phyloP scores from a whole-genome alignment of 306 rosid genomes.

The Cicer pinnatifidum region DNA sequence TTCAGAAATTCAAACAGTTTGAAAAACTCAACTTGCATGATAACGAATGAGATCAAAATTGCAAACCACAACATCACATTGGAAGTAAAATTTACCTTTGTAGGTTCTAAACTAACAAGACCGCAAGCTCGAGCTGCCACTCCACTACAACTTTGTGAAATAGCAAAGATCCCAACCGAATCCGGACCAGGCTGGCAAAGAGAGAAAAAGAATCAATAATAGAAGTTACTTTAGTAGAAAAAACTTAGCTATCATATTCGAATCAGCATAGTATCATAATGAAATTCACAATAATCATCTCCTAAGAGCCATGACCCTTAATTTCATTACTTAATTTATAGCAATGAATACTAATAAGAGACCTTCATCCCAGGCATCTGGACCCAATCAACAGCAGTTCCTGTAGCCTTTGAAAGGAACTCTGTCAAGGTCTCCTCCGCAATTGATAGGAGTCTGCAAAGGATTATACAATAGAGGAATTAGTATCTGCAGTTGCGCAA shows the following conservation, averaged over 20 bases:
- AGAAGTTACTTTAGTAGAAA: neutral
- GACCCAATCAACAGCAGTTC: conserved; percentile 99
- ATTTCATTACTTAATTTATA: neutral
- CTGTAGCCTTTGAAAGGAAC: conserved; percentile 99
- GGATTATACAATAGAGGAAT: neutral
- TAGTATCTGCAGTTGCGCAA: too few species aligned
- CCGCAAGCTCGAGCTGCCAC: conserved; percentile 99
- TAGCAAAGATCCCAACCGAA: conserved; percentile 99
- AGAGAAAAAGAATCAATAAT: neutral
- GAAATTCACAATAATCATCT: neutral
- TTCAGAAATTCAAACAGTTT: conserved; percentile 23
- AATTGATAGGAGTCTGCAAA: conserved; percentile 91
- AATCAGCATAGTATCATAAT: conserved; percentile 30
- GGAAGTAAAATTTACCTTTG: conserved; percentile 58
- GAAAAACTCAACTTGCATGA: conserved; percentile 4
- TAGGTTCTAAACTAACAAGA: conserved; percentile 93
- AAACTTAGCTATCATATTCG: neutral
- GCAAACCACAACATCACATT: conserved; percentile 24
- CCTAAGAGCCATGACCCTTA: neutral
- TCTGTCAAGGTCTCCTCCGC: conserved; percentile 99
- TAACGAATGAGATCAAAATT: conserved; percentile 4
- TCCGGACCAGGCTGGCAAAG: conserved; percentile 99
- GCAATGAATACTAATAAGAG: conserved; percentile 21
- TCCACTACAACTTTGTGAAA: conserved; percentile 95
- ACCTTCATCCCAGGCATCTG: conserved; percentile 99